Percentiles rank a stretch among this genome's conserved stretches.
phyloP scores from a whole-genome alignment of 1,139 yeast species.

The Taphrina deformans region DNA sequence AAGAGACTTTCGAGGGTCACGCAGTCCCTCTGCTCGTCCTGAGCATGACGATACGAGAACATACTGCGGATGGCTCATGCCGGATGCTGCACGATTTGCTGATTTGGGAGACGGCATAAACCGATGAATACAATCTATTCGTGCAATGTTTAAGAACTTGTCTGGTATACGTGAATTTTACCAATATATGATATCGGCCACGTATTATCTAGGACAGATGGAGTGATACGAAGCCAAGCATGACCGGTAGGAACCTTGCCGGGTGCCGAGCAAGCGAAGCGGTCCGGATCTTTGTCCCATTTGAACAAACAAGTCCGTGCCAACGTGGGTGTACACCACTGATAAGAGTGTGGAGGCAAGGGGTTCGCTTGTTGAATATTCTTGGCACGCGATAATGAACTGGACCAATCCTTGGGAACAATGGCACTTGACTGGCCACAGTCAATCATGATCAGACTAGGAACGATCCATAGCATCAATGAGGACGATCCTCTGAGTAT shows the following conservation, averaged over 20 bases:
- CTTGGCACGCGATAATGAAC: neutral
- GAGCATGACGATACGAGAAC: too few species aligned
- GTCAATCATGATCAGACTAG: too few species aligned
- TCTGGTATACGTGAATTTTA: too few species aligned
- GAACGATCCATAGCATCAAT: too few species aligned
- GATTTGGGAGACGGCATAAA: too few species aligned
- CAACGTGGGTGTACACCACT: neutral
- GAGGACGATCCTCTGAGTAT: too few species aligned
- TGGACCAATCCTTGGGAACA: too few species aligned
- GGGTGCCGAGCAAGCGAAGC: neutral
- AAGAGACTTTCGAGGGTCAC: neutral
- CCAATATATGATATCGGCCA: neutral
- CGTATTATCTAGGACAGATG: neutral
- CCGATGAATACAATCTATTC: too few species aligned
- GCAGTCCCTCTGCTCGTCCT: too few species aligned
- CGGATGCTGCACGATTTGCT: neutral
- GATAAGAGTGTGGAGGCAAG: constrained; percentile 1
- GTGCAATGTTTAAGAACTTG: too few species aligned
- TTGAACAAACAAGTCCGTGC: neutral
- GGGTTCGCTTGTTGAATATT: neutral
- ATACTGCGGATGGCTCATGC: neutral
- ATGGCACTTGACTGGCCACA: too few species aligned
- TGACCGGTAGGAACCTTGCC: neutral
- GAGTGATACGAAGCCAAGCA: neutral
- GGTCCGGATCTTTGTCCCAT: neutral